phyloP scores from a whole-genome alignment of 176 grass and related monocot genomes.

The Musa acuminata region DNA sequence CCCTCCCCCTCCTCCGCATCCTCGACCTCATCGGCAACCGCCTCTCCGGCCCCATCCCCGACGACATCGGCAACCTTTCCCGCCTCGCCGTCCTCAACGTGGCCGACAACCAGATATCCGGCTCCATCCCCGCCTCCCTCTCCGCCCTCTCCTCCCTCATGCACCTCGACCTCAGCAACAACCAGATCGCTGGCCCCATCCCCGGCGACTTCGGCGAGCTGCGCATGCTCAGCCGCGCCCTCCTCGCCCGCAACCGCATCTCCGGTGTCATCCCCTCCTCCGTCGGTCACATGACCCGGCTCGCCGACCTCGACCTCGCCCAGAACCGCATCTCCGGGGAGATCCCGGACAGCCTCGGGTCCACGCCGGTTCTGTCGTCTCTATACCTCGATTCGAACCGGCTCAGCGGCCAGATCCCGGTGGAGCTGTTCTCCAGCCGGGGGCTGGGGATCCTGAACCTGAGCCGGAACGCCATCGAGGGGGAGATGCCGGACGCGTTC shows the following conservation, averaged over 20 bases:
- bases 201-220: constrained; percentile 45
- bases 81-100: constrained; percentile 81
- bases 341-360: constrained; percentile 41
- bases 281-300: constrained; percentile 36
- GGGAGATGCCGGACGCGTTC: constrained; percentile 24
- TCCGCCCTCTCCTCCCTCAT: constrained; percentile 43
- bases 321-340: constrained; percentile 55
- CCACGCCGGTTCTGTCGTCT: constrained; percentile 44
- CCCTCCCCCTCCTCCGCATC: constrained; percentile 58
- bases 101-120: constrained; percentile 62
- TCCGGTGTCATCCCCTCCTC: constrained; percentile 56
- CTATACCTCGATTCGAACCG: constrained; percentile 60
- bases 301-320: constrained; percentile 82
- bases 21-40: constrained; percentile 74
- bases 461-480: constrained; percentile 67
- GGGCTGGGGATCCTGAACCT: constrained; percentile 87
- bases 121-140: constrained; percentile 43
- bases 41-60: constrained; percentile 57
- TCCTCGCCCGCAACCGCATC: constrained; percentile 62
- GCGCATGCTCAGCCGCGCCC: constrained; percentile 70
- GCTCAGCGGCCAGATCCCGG: constrained; percentile 49
- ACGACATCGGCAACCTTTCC: constrained; percentile 39
- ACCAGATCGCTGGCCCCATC: constrained; percentile 47
- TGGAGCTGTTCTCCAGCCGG: constrained; percentile 35
- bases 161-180: constrained; percentile 85